phyloP scores from a whole-genome alignment of 345 rosid species.

The Salix purpurea region DNA sequence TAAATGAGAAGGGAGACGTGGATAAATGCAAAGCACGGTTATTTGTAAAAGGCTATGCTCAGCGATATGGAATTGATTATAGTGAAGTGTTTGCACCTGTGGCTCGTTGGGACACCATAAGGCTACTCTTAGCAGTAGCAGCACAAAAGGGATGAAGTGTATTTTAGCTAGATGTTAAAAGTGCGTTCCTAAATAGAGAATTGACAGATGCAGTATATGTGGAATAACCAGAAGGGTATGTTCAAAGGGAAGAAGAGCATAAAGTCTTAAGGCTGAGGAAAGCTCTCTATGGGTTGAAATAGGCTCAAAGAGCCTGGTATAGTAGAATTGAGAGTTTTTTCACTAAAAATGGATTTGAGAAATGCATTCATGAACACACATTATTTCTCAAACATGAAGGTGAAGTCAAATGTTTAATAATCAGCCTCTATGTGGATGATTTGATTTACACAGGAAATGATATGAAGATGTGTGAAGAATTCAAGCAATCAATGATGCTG shows the following conservation, averaged over 20 bases:
- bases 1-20: background rate
- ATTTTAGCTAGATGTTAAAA: no score
- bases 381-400: background rate
- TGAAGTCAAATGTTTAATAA: background rate
- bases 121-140: background rate
- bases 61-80: no score
- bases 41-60: background rate
- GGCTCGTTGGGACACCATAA: background rate
- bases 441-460: background rate
- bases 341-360: background rate
- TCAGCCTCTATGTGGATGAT: background rate
- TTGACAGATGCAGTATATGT: no score
- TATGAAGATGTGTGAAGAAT: background rate
- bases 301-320: background rate
- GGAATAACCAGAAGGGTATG: no score
- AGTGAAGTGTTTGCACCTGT: no score
- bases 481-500: background rate
- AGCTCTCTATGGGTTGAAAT: background rate
- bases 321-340: no score
- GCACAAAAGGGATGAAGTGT: rapidly evolving
- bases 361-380: background rate
- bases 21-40: background rate
- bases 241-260: no score
- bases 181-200: no score
- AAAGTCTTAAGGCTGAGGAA: no score